phyloP scores from a whole-genome alignment of 768 basidiomycete species.

The Tubosaeta sp. region DNA sequence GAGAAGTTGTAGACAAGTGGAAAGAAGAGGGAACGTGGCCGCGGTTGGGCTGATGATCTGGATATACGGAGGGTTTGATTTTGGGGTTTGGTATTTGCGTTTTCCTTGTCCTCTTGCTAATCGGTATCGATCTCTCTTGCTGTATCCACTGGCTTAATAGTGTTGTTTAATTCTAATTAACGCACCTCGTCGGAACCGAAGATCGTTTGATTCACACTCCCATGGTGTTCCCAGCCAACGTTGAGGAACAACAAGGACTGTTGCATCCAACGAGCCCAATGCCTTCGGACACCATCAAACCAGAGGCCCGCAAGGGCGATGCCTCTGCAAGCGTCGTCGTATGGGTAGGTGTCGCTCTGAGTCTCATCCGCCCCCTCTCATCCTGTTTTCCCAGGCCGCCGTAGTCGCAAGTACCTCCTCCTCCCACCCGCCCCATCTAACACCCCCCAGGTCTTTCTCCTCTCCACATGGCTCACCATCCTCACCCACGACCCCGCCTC shows the following conservation, averaged over 20 bases:
- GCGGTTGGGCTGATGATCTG: conserved; percentile 15
- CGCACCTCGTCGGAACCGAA: background rate
- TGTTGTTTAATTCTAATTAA: conserved; percentile 23
- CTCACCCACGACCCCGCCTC: conserved; percentile 41
- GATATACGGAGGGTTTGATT: conserved; percentile 14
- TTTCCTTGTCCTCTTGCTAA: conserved; percentile 7
- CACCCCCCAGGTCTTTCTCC: conserved; percentile 35
- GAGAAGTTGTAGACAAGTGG: conserved; percentile 77
- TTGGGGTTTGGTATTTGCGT: conserved; percentile 15
- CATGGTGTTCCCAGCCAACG: background rate
- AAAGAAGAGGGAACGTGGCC: conserved; percentile 58
- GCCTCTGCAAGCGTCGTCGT: conserved; percentile 29
- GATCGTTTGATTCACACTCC: too few relatives aligned
- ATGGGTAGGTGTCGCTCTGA: conserved; percentile 31
- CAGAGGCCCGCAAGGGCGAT: conserved; percentile 40
- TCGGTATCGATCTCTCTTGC: conserved; percentile 7
- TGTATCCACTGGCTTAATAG: conserved; percentile 28
- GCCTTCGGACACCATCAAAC: conserved; percentile 27
- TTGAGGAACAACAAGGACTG: conserved; percentile 15
- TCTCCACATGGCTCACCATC: conserved; percentile 44
- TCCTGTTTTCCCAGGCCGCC: conserved; percentile 8
- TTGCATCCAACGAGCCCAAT: conserved; percentile 8
- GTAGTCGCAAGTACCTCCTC: conserved; percentile 11
- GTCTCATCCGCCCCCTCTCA: background rate
- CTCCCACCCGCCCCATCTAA: background rate